phyloP scores from a whole-genome alignment of 306 rosid species.

The Echinosophora koreensis region DNA sequence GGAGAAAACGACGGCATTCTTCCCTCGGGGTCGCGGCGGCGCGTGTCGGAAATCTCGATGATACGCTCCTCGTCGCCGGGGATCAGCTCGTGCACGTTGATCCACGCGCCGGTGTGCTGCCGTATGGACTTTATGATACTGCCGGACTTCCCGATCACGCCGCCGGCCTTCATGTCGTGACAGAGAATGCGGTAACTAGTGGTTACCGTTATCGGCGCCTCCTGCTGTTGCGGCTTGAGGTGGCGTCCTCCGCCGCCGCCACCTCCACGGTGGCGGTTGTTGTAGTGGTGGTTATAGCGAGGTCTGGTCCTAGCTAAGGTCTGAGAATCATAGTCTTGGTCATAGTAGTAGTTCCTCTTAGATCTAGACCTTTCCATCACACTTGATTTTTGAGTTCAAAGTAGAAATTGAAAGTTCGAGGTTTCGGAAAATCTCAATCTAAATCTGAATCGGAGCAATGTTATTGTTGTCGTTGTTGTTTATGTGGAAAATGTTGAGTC shows the following conservation, averaged over 20 bases:
- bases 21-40: slow-evolving; percentile 95
- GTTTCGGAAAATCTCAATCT: not conserved
- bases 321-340: slow-evolving; percentile 90
- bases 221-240: slow-evolving; percentile 61
- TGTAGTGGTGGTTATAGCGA: slow-evolving; percentile 82
- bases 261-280: slow-evolving; percentile 69
- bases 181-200: slow-evolving; percentile 89
- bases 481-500: slow-evolving; percentile 34
- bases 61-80: slow-evolving; percentile 94
- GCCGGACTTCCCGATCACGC: slow-evolving; percentile 98
- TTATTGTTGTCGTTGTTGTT: slow-evolving; percentile 33
- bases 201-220: slow-evolving; percentile 63
- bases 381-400: not conserved
- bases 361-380: slow-evolving; percentile 99
- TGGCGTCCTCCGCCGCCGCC: slow-evolving; percentile 56
- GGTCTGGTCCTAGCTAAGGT: slow-evolving; percentile 83
- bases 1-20: slow-evolving; percentile 94
- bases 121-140: slow-evolving; percentile 91
- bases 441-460: slow-evolving; percentile 7
- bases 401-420: slow-evolving; percentile 1
- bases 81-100: slow-evolving; percentile 93
- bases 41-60: slow-evolving; percentile 93
- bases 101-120: slow-evolving; percentile 99
- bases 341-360: slow-evolving; percentile 91
- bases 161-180: slow-evolving; percentile 90